Evolutionary conservation across 805 yeast species (phyloP).

Genomic region (Yarrowia sp.): DNA sequence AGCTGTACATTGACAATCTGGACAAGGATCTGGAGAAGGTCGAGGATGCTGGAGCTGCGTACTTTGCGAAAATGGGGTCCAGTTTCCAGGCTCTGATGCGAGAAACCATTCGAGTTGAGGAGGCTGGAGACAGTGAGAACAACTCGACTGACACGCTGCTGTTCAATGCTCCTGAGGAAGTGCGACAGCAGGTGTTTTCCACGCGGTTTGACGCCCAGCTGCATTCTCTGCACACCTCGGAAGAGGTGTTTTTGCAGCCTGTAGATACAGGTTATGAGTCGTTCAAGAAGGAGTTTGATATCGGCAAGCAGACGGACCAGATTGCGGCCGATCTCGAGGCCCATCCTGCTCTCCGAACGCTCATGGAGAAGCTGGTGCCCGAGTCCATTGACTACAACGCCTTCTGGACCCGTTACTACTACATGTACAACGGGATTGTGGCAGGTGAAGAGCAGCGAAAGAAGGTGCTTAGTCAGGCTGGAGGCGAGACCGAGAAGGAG

Average conservation of each 20-base stretch:
- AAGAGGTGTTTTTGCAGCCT: constrained; percentile 54
- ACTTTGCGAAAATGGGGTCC: constrained; percentile 63
- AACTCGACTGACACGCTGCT: constrained; percentile 52
- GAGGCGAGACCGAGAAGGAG: constrained; percentile 54
- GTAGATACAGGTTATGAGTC: constrained; percentile 50
- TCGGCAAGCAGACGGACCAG: constrained; percentile 58
- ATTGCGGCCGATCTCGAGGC: constrained; percentile 57
- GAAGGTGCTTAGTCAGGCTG: constrained; percentile 58
- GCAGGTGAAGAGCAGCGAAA: constrained; percentile 72
- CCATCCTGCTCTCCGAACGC: constrained; percentile 59
- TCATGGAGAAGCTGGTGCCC: constrained; percentile 74
- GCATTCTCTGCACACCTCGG: constrained; percentile 60
- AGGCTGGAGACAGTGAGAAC: constrained; percentile 44
- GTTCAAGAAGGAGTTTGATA: constrained; percentile 53
- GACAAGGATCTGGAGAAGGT: constrained; percentile 77
- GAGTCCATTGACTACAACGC: constrained; percentile 60
- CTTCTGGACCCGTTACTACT: constrained; percentile 81
- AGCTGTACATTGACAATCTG: constrained; percentile 69
- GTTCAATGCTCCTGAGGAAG: constrained; percentile 55
- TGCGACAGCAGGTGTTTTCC: constrained; percentile 53
- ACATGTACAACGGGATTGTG: constrained; percentile 59
- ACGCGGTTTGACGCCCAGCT: constrained; percentile 71
- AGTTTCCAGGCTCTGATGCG: constrained; percentile 54
- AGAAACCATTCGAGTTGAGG: constrained; percentile 51
- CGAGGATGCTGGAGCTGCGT: constrained; percentile 72